Base-by-base conservation (phyloP, 2,329 filamentous ascomycete genomes). In the Grosmannia serpens region DNA sequence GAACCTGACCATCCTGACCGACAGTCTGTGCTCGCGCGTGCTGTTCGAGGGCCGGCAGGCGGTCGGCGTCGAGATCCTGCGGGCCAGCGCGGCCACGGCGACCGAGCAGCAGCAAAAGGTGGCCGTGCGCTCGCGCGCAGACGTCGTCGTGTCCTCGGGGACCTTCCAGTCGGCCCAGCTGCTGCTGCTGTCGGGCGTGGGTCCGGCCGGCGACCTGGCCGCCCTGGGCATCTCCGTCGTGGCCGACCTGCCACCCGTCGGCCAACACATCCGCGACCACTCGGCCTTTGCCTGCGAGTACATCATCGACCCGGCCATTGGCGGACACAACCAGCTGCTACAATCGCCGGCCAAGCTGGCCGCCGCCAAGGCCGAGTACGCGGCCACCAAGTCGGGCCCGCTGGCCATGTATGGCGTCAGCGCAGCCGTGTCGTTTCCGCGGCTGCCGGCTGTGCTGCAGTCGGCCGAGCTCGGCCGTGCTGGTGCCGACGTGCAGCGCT, bases 111-210 rank as follows among this genome's bases (percentile, higher is more conserved):
- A 27, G 13, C 29, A 38, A 20, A 27, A 4, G 17, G 17, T 33
- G 11, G 27, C 17, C 6, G 55, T 31, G 10, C 8, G 4, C 2
- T 22, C 29, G 22, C n/a, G 46, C 17, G 1, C 22, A 8, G 75
- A 78, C 59, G 70, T 78, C 3, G 71, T 78, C 29, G 52, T 79
- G 5, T 68, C 70, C 1, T 73, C 72, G 7, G 75, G 76, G 2
- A 65, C 70, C 1, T 68, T 77, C 60, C 70, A 75, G 56, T 70
- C 71, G 0, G 74, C 76, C 4, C 68, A 71, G 22, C 64, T 78
- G 31, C 69, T 78, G 6, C 71, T 77, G 62, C 66, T 75, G 8
- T 76, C 73, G 2, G 78, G 79, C 1, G 59, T 74, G 38, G 78
- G 78, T 0, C 77, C 77, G 0, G 66, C 67, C 1, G 63, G 59